These are phyloP conservation scores for Tylopilus felleus DNA, from an alignment of 768 basidiomycete genomes.

Conservation along the genomic window DNA sequence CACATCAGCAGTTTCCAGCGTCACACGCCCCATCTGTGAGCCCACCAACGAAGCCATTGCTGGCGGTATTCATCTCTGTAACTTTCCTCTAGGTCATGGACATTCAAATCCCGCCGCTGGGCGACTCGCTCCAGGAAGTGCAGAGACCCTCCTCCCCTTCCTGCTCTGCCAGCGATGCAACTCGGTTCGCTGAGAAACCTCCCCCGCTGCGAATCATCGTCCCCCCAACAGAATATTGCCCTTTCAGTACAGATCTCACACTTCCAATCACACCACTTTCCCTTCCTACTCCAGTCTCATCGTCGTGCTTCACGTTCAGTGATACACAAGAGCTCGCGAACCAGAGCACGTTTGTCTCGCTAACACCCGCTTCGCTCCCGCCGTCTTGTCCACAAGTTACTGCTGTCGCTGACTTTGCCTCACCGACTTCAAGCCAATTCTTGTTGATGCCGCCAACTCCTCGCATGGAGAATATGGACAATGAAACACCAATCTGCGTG, in stretches of 20 bases:
- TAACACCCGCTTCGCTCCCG: conserved; percentile 5
- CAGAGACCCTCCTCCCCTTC: not conserved
- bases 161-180: conserved; percentile 12
- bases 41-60: not conserved
- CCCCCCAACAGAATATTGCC: conserved; percentile 33
- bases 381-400: conserved; percentile 6
- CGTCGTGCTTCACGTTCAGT: conserved; percentile 27
- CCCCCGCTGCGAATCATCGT: conserved; percentile 29
- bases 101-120: not conserved
- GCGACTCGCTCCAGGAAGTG: conserved; percentile 16
- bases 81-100: conserved; percentile 17
- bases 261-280: conserved; percentile 27
- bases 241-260: conserved; percentile 31
- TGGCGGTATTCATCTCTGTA: not conserved
- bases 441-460: conserved; percentile 28
- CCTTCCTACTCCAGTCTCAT: conserved; percentile 25
- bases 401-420: conserved; percentile 15
- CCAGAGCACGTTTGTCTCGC: conserved; percentile 8
- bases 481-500: conserved; percentile 9
- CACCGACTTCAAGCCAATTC: conserved; percentile 29
- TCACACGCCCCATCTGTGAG: not conserved
- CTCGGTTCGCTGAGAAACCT: conserved; percentile 15
- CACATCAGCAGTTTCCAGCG: not conserved
- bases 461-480: conserved; percentile 5
- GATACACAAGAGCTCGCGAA: conserved; percentile 11